These are phyloP conservation scores for Nemania sp. DNA, from an alignment of 2,329 filamentous ascomycete species.

Conservation along the genomic window DNA sequence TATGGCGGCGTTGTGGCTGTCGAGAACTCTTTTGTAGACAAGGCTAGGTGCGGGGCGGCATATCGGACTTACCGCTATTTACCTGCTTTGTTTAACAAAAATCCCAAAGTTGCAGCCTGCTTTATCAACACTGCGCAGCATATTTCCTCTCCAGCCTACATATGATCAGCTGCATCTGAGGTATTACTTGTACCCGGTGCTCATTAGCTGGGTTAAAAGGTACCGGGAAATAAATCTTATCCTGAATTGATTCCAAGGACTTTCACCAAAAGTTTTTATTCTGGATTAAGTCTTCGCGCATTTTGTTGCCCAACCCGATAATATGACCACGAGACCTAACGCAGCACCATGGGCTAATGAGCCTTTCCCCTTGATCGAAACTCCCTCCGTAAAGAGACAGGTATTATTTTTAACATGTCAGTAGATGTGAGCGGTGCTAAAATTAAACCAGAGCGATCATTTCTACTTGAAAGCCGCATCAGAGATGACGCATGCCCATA, in stretches of 20 bases:
- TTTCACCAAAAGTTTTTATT: not conserved
- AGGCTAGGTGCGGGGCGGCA: too few species aligned
- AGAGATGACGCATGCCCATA: slow-evolving; percentile 46
- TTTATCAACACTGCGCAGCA: too few species aligned
- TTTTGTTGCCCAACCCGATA: not conserved
- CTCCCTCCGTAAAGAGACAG: slow-evolving; percentile 52
- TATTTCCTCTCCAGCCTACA: too few species aligned
- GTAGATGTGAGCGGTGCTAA: slow-evolving; percentile 7
- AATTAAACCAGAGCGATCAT: slow-evolving; percentile 33
- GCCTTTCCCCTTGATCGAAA: slow-evolving; percentile 35
- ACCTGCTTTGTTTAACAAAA: not conserved
- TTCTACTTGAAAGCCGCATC: slow-evolving; percentile 38
- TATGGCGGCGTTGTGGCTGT: too few species aligned
- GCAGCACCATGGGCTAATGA: slow-evolving; percentile 34
- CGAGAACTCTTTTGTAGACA: too few species aligned
- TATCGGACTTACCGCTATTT: too few species aligned
- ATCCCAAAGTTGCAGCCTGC: too few species aligned
- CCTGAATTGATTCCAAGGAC: too few species aligned
- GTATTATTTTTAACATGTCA: slow-evolving; percentile 49
- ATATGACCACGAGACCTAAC: slow-evolving; percentile 31
- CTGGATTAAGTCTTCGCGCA: not conserved
- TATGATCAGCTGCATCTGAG: too few species aligned
- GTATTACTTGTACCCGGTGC: not conserved
- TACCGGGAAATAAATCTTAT: not conserved
- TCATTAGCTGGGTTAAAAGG: not conserved